Conservation (phyloP, 805 yeast genomes). For the Saccharomyces mikatae region DNA sequence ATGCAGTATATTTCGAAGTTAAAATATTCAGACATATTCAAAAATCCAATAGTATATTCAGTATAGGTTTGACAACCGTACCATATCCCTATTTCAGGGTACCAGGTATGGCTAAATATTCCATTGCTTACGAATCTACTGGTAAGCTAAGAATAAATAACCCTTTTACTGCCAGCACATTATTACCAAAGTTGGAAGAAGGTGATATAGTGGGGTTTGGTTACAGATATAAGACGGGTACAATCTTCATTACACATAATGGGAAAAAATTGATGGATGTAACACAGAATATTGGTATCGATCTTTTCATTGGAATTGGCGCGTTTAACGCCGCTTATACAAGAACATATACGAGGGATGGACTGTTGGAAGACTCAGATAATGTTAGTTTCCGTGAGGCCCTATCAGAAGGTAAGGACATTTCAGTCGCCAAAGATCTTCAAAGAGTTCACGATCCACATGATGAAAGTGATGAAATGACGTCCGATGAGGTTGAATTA, state of each 20-base stretch:
- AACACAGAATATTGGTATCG: slow-evolving; percentile 56
- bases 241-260: slow-evolving; percentile 86
- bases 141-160: slow-evolving; percentile 62
- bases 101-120: slow-evolving; percentile 66
- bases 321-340: slow-evolving; percentile 33
- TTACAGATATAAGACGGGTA: slow-evolving; percentile 68
- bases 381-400: slow-evolving; percentile 24
- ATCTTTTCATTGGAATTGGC: slow-evolving; percentile 35
- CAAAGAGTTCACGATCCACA: slow-evolving; percentile 18
- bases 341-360: slow-evolving; percentile 30
- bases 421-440: slow-evolving; percentile 18
- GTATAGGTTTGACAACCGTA: slow-evolving; percentile 60
- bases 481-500: slow-evolving; percentile 31
- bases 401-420: slow-evolving; percentile 17
- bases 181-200: slow-evolving; percentile 44
- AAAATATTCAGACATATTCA: slow-evolving; percentile 36
- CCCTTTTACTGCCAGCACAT: slow-evolving; percentile 41
- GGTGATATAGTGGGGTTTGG: slow-evolving; percentile 96
- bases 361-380: slow-evolving; percentile 30
- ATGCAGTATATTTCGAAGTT: slow-evolving; percentile 60
- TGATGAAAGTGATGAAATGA: slow-evolving; percentile 10
- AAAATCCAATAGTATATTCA: slow-evolving; percentile 40
- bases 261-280: slow-evolving; percentile 82
- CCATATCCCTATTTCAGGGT: slow-evolving; percentile 70
- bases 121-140: slow-evolving; percentile 64